Evolutionary conservation across 1,284 basidiomycete species (phyloP), one percentile per base, ranked within the genome.

Genomic region (Moesziomyces sp.): DNA sequence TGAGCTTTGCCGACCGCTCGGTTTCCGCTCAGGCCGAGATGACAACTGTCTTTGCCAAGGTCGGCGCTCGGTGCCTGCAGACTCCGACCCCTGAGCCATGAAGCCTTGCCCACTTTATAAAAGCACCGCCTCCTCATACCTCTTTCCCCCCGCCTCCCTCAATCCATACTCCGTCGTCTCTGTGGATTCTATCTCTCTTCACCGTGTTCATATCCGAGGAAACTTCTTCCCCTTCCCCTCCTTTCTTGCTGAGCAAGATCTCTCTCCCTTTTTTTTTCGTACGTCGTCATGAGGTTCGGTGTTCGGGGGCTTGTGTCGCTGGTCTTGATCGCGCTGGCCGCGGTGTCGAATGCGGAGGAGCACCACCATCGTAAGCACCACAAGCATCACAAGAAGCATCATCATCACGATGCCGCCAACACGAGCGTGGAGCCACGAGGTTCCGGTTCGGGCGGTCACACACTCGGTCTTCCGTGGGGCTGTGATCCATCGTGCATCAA

Each of bases 401-500:
- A 40, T 6, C 38, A 40, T 18, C 38, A 18, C 38, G 38, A 21
- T 3, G 30, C 30, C 13, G 30, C 30, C 49, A 51, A 9, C 49
- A 51, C 33, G 16, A 51, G 38, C 18, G 14, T 52, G 3, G n/a
- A 38, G 6, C 7, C 18, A 3, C 52, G 53, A 16, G 21, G 26
- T 6, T 2, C 52, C 16, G 18, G 44, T 5, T 30, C 10, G 7
- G 11, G 1, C 16, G 46, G 28, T 0, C 66, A 66, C 23, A 30
- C 49, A 9, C 21, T 63, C 2, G 77, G 77, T 21, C n/a, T 78
- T 6, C 59, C 74, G 3, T 80, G 76, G 76, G 78, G 75, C 9
- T 68, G 69, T 47, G 67, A 59, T 23, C 64, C 64, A 0, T 13
- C 44, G 5, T 73, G 70, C 35, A 42, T 67, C 52, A 67, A 67